Evolutionary conservation across 305 asterid species (phyloP).

Genomic region (Fraxinus greggii): DNA sequence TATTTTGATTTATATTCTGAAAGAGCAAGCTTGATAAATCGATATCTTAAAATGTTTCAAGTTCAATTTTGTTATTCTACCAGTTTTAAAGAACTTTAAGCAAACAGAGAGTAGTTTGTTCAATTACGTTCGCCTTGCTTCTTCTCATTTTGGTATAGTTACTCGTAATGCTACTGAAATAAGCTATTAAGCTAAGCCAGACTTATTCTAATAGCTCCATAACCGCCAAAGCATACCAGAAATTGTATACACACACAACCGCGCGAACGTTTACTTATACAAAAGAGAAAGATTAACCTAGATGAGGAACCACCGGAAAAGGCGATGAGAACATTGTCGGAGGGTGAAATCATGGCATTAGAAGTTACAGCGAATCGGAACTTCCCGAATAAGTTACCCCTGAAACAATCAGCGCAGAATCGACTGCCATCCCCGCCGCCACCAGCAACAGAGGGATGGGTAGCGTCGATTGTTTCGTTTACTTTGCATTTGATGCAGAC

Average conservation of each 20-base stretch:
- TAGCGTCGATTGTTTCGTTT: conserved; percentile 45
- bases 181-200: not conserved
- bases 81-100: not conserved
- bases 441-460: conserved; percentile 30
- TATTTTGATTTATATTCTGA: not conserved
- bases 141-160: not conserved
- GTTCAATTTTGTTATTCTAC: not conserved
- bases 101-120: not conserved
- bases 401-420: conserved; percentile 77
- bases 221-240: not conserved
- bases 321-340: conserved; percentile 80
- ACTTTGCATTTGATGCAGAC: conserved; percentile 74
- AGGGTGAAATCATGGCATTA: conserved; percentile 79
- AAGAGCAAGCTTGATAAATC: not conserved
- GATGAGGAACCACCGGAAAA: conserved; percentile 89
- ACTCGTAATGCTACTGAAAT: not conserved
- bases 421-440: conserved; percentile 37
- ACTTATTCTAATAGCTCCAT: not conserved
- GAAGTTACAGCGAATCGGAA: conserved; percentile 75
- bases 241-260: not conserved
- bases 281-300: conserved; percentile 40
- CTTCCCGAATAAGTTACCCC: conserved; percentile 71
- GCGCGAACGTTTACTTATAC: not conserved
- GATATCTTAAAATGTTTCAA: not conserved
- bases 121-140: not conserved